These are phyloP conservation scores for Scedosporium apiospermum DNA, from an alignment of 2,329 filamentous ascomycete genomes.

Conservation along the genomic window DNA sequence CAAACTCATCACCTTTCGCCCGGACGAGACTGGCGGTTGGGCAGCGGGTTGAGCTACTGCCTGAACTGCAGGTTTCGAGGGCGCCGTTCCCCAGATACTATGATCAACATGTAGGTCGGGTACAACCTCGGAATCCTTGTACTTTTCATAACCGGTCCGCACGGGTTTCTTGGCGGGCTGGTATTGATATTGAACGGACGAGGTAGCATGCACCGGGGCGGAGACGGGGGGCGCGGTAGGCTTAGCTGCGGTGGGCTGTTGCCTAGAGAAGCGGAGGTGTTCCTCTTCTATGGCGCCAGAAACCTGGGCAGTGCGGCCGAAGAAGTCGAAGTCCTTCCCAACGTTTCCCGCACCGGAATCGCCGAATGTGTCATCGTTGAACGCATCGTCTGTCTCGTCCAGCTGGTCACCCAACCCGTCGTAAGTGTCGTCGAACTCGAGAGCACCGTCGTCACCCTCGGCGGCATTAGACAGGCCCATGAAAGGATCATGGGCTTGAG, in stretches of 20 bases:
- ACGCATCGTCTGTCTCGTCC: slow-evolving; percentile 82
- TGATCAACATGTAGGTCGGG: slow-evolving; percentile 89
- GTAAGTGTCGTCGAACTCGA: slow-evolving; percentile 94
- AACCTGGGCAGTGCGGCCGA: slow-evolving; percentile 82
- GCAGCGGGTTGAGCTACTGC: slow-evolving; percentile 18
- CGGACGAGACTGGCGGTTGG: slow-evolving; percentile 20
- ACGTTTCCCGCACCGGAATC: slow-evolving; percentile 38
- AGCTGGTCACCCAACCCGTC: slow-evolving; percentile 88
- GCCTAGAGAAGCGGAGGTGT: slow-evolving; percentile 71
- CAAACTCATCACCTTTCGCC: slow-evolving; percentile 82
- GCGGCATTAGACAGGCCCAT: slow-evolving; percentile 62
- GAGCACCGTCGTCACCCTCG: slow-evolving; percentile 46
- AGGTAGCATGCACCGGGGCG: slow-evolving; percentile 23
- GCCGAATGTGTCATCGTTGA: slow-evolving; percentile 95
- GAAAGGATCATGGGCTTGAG: slow-evolving; percentile 77
- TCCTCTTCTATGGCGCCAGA: slow-evolving; percentile 83
- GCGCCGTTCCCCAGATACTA: slow-evolving; percentile 78
- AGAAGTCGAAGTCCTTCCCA: slow-evolving; percentile 96
- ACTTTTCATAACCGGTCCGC: slow-evolving; percentile 84
- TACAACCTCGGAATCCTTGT: slow-evolving; percentile 73
- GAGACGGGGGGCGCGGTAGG: slow-evolving; percentile 22
- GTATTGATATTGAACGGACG: slow-evolving; percentile 13
- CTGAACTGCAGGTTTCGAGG: slow-evolving; percentile 32
- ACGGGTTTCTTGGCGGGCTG: slow-evolving; percentile 44
- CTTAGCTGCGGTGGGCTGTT: slow-evolving; percentile 45